Evolutionary conservation across 2,329 filamentous ascomycete species (phyloP), one percentile per base, ranked within the genome.

Genomic region (Alternaria arborescens): DNA sequence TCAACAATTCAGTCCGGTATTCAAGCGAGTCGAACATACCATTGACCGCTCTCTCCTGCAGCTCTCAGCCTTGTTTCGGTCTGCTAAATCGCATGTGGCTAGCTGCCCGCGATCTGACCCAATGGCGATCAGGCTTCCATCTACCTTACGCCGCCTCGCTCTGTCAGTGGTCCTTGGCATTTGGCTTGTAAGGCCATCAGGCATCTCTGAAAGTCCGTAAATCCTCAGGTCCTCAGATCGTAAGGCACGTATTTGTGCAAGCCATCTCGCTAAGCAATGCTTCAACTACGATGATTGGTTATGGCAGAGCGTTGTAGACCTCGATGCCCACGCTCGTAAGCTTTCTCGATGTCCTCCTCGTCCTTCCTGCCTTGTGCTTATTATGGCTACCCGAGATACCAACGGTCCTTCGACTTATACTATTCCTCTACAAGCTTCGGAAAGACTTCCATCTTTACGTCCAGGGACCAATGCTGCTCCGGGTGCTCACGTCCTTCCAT

Each of bases 201-300:
- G 46, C 47, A 62, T 55, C 36, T 62, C 34, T 12, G 40, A 48
- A 66, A 60, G 6, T 60, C 30, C 20, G 55, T 56, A 66, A 50
- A 38, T 60, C 46, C 34, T 55, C 58, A 60, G 38, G 38, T 61
- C 40, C 7, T 36, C 32, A 52, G 42, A 5, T 54, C 24, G 8
- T 24, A 44, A 65, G 58, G 42, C 26, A 16, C 12, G 59, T 46
- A 60, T 41, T 30, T 14, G 28, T 62, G 59, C 55, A 67, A 63
- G 60, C 65, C 60, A 60, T 40, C n/a, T 51, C 34, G 10, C 30
- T 55, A 58, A 43, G n/a, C 28, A 32, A 10, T 18, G 1, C 22
- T 18, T 26, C 5, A 16, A 24, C 22, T 48, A 46, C 20, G 18
- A 16, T 43, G 41, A 24, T 3, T 43, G 41, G 20, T 12, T 43